Evolutionary conservation across 257 asterid genomes (phyloP), one percentile per base, ranked within the genome.

Genomic region (Lantana camara): DNA sequence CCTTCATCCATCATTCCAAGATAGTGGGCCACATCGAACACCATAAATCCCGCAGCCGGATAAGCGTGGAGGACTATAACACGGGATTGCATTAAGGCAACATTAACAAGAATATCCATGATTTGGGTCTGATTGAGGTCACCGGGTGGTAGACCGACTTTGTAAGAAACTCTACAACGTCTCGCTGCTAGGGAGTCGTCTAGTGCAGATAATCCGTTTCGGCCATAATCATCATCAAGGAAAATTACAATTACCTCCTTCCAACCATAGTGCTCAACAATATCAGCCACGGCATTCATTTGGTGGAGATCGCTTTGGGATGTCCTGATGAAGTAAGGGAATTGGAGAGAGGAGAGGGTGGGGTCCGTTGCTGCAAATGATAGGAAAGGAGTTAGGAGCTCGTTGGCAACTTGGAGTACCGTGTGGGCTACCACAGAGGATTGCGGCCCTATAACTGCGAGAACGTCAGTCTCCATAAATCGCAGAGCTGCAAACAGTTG

Each of bases 321-420:
- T 34, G 88, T 80, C 71, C 98, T 79, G 6, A 91, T 41, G 53
- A 91, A 91, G 52, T 76, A 91, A 19, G 98, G 96, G 60, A 83
- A 91, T 46, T 88, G 95, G 27, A 85, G 83, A 59, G 95, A 64
- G 9, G 91, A 71, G 19, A 91, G 85, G 47, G 98, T 88, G 10
- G 96, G 98, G 75, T 91, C 98, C 9, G 96, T 88, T 17, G 94
- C 96, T 32, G 97, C 90, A 73, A 79, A 88, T 1, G 98, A 88
- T 42, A 91, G 24, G 22, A 91, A 82, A 2, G 98, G 98, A 13
- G 91, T 89, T 22, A 70, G 77, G 69, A 91, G 84, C 80, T 82
- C 98, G 15, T 84, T 82, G 9, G 85, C 91, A 9, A 91, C 80
- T 12, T 83, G 80, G 64, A 92, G 77, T 20, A 91, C 66, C 47